phyloP scores from a whole-genome alignment of 2,329 filamentous ascomycete species.

The Penicillium sp. region DNA sequence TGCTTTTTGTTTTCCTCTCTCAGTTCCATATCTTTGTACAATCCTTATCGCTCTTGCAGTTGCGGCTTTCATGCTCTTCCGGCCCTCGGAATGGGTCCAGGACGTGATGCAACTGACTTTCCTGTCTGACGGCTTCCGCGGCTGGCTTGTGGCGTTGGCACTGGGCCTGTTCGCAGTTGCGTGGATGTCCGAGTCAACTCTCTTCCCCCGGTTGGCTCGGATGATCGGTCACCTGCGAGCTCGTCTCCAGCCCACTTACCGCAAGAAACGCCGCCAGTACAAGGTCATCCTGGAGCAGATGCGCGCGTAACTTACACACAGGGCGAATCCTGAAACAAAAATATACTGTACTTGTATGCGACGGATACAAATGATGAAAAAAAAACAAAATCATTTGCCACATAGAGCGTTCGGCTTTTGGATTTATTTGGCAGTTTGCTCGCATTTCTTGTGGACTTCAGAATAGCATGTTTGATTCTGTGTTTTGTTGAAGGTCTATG shows the following conservation, averaged over 20 bases:
- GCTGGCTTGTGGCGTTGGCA: constrained; percentile 66
- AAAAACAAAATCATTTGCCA: no score
- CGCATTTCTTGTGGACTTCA: no score
- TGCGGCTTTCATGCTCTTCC: constrained; percentile 73
- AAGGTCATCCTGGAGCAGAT: constrained; percentile 71
- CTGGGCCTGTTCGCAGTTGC: constrained; percentile 61
- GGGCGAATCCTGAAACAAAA: not conserved
- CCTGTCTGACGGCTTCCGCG: constrained; percentile 65
- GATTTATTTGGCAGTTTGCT: no score
- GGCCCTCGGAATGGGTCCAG: constrained; percentile 62
- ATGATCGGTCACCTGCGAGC: constrained; percentile 58
- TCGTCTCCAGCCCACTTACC: constrained; percentile 49
- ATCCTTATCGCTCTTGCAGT: constrained; percentile 63
- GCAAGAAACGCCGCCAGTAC: constrained; percentile 80
- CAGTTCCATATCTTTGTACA: constrained; percentile 78
- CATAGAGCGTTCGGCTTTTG: no score
- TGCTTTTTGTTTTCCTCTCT: not conserved
- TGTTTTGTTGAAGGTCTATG: no score
- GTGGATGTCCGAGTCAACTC: constrained; percentile 63
- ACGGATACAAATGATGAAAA: no score
- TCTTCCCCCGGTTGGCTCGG: constrained; percentile 65
- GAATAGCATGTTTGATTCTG: no score
- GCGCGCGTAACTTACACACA: constrained; percentile 24
- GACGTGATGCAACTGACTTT: constrained; percentile 79
- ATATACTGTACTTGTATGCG: constrained; percentile 6